Evolutionary conservation across 2,329 filamentous ascomycete genomes (phyloP), one percentile per base, ranked within the genome.

Genomic region (Cladorrhinum sp.): DNA sequence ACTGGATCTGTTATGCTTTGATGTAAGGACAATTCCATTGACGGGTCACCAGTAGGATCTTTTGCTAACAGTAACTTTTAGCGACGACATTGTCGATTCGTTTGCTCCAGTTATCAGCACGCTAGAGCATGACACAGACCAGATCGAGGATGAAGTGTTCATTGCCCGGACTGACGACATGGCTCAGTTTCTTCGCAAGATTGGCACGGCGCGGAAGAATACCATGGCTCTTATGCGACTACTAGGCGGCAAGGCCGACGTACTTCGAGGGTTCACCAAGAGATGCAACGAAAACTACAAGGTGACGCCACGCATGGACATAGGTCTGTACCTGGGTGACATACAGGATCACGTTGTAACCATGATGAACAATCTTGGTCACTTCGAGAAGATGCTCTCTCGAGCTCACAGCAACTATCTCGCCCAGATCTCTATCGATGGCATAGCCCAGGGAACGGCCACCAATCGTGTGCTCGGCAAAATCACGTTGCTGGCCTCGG

Each of bases 321-420:
- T 99, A 66, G 95, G 93, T 22, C 85, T 99, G 70, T 99, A 99
- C 72, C 84, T 99, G 36, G 92, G 92, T 70, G 95, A 99, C 77
- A 97, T 99, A 65, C 95, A 99, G 76, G 95, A 99, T 77, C 95
- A 99, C 83, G 93, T 99, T 57, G 92, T 99, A 62, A 99, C 95
- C 50, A 98, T 98, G 93, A 96, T 96, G 84, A 95, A 91, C 67
- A 99, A 96, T 75, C 77, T 99, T 68, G 87, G 87, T 1, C 95
- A 99, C 73, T 97, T 96, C 68, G 95, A 99, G 75, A 98, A 98
- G 81, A 97, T 99, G 83, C 83, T 99, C 54, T 93, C 90, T 25
- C 89, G 95, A 22, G 90, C 91, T 1, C 95, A 99, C 78, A 91
- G 90, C 79, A 99, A 98, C 75, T 98, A 99, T 72, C 83, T 99